Evolutionary conservation across 371 early-diverging fungal genomes (phyloP).

Genomic region (Rhizopus sp.): DNA sequence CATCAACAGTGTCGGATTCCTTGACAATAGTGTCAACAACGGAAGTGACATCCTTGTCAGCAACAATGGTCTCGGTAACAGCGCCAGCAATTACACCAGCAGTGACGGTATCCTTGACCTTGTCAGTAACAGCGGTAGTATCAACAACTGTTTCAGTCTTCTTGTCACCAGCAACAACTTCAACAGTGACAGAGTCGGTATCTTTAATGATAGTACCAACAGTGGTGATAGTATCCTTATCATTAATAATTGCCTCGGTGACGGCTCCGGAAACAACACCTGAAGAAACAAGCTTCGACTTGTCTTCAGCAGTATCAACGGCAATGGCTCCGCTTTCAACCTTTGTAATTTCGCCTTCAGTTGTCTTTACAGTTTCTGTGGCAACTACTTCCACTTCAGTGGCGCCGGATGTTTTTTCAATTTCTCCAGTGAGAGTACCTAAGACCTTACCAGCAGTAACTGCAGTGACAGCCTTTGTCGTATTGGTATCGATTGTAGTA

Average conservation of each 20-base stretch:
- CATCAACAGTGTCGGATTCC: neutral
- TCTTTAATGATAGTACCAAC: neutral
- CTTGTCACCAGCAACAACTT: slow-evolving; percentile 9
- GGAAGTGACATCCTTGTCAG: neutral
- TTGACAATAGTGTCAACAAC: slow-evolving; percentile 2
- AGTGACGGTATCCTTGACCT: slow-evolving; percentile 3
- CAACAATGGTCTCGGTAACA: slow-evolving; percentile 8
- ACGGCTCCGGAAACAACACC: neutral
- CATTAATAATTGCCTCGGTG: neutral
- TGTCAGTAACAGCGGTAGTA: slow-evolving; percentile 5
- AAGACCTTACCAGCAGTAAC: slow-evolving; percentile 5
- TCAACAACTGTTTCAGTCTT: slow-evolving; percentile 1
- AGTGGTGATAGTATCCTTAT: neutral
- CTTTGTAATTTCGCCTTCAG: neutral
- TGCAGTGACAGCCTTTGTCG: neutral
- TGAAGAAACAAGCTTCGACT: neutral
- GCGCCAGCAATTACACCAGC: slow-evolving; percentile 4
- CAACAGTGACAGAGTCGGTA: neutral
- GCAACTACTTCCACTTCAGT: neutral
- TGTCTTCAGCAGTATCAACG: slow-evolving; percentile 3
- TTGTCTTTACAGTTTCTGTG: neutral
- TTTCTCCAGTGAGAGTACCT: neutral
- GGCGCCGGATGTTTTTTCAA: neutral
- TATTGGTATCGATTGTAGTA: neutral
- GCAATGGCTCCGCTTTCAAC: neutral